Conservation (phyloP, 2,329 filamentous ascomycete species). For the Achaetomium macrosporum region DNA sequence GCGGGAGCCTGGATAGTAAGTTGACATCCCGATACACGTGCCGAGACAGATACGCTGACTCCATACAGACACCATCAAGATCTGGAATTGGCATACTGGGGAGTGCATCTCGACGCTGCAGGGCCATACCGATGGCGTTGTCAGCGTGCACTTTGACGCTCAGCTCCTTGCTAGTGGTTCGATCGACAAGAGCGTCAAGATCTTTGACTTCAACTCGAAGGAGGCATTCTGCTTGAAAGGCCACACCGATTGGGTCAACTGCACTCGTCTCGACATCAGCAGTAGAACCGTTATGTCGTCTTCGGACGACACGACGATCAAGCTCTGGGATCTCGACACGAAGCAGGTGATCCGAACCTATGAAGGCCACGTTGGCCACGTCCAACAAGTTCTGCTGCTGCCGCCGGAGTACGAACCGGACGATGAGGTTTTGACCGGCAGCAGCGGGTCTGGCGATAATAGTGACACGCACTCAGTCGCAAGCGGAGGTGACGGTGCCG, state of each 20-base stretch:
- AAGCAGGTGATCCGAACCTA: slow-evolving; percentile 71
- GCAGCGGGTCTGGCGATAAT: slow-evolving; percentile 34
- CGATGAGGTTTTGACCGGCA: slow-evolving; percentile 48
- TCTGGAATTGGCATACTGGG: slow-evolving; percentile 97
- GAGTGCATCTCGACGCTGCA: slow-evolving; percentile 75
- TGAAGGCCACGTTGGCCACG: slow-evolving; percentile 87
- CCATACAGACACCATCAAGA: slow-evolving; percentile 71
- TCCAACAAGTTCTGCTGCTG: slow-evolving; percentile 83
- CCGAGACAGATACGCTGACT: slow-evolving; percentile 12
- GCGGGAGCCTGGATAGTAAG: slow-evolving; percentile 68
- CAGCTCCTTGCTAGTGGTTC: slow-evolving; percentile 84
- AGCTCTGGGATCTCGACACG: slow-evolving; percentile 88
- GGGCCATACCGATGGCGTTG: slow-evolving; percentile 75
- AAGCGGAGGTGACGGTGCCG: slow-evolving; percentile 42
- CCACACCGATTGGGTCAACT: slow-evolving; percentile 93
- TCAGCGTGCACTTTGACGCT: slow-evolving; percentile 80
- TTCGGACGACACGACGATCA: slow-evolving; percentile 86
- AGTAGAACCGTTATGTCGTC: slow-evolving; percentile 87
- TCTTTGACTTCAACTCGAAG: slow-evolving; percentile 87
- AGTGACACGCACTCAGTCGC: slow-evolving; percentile 50
- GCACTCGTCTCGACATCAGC: slow-evolving; percentile 76
- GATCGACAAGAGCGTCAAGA: slow-evolving; percentile 80
- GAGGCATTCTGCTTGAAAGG: slow-evolving; percentile 74
- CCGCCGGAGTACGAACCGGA: slow-evolving; percentile 87
- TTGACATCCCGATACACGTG: not conserved